Percentiles rank a stretch among this genome's conserved stretches.
Evolutionary conservation across 257 asterid genomes (phyloP).

Genomic region (Rhazya stricta): DNA sequence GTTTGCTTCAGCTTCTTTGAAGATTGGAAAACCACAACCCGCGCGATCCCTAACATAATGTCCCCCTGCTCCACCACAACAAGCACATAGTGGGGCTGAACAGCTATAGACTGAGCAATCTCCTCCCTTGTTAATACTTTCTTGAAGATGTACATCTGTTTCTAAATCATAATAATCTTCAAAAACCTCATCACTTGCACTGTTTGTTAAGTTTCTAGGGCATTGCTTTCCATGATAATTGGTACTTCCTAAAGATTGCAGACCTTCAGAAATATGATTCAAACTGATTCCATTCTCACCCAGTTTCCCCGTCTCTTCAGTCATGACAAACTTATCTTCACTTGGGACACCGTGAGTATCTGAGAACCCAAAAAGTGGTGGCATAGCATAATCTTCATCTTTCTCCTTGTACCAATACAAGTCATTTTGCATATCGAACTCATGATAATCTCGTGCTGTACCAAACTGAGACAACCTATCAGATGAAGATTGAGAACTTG

Average conservation of each 20-base stretch:
- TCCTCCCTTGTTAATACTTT: conserved; percentile 18
- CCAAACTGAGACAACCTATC: conserved; percentile 84
- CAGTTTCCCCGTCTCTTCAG: conserved; percentile 35
- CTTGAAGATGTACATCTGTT: conserved; percentile 29
- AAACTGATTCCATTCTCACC: conserved; percentile 18
- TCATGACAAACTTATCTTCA: conserved; percentile 77
- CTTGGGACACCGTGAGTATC: conserved; percentile 50
- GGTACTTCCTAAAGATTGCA: conserved; percentile 9
- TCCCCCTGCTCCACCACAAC: conserved; percentile 31
- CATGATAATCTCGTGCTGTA: conserved; percentile 86
- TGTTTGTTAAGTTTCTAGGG: conserved; percentile 23
- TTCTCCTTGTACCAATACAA: conserved; percentile 78
- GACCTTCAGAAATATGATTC: conserved; percentile 24
- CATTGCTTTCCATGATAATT: conserved; percentile 24
- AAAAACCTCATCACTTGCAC: conserved; percentile 21
- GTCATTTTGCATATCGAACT: conserved; percentile 86
- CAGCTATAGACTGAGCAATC: conserved; percentile 28
- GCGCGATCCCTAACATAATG: conserved; percentile 16
- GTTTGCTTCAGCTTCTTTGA: conserved; percentile 21
- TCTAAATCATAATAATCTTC: conserved; percentile 40
- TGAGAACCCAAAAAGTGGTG: conserved; percentile 41
- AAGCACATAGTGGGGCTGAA: conserved; percentile 48
- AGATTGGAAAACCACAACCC: conserved; percentile 22
- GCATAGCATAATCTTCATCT: conserved; percentile 69
- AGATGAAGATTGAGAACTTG: conserved; percentile 72